phyloP scores from a whole-genome alignment of 352 stramenopile genomes.

The Pythium scleroteichum region DNA sequence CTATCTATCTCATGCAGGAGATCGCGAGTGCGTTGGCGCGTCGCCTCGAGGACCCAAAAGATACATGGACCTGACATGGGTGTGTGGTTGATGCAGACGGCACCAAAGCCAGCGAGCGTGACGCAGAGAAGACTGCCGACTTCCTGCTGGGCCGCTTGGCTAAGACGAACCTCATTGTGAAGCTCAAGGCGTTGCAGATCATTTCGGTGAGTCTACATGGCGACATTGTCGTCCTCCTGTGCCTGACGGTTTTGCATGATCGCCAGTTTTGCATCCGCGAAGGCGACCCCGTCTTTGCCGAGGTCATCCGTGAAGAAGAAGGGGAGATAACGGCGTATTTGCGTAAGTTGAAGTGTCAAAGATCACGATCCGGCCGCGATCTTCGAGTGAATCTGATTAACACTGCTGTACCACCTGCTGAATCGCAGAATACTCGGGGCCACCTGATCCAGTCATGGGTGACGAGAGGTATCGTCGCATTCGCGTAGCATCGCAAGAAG shows the following conservation, averaged over 20 bases:
- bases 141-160: constrained; percentile 71
- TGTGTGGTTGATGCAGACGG: constrained; percentile 36
- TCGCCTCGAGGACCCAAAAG: neutral
- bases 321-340: constrained; percentile 67
- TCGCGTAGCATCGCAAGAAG: constrained; percentile 77
- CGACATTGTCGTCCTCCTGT: neutral
- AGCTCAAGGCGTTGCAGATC: constrained; percentile 85
- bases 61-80: neutral
- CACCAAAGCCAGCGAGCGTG: constrained; percentile 60
- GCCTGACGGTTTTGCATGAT: constrained; percentile 10
- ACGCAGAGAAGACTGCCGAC: constrained; percentile 80
- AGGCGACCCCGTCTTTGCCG: constrained; percentile 56
- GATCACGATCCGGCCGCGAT: constrained; percentile 2
- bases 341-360: constrained; percentile 41
- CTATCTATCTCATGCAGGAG: constrained; percentile 85
- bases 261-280: constrained; percentile 81
- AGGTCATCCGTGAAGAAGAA: constrained; percentile 69
- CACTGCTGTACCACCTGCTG: neutral
- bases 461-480: constrained; percentile 87
- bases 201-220: constrained; percentile 48
- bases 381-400: constrained; percentile 9
- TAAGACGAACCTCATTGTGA: constrained; percentile 86
- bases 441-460: constrained; percentile 72
- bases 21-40: constrained; percentile 56
- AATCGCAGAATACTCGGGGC: constrained; percentile 68